Evolutionary conservation across 2,329 filamentous ascomycete genomes (phyloP).

Genomic region (Ceratocystis albifundus): DNA sequence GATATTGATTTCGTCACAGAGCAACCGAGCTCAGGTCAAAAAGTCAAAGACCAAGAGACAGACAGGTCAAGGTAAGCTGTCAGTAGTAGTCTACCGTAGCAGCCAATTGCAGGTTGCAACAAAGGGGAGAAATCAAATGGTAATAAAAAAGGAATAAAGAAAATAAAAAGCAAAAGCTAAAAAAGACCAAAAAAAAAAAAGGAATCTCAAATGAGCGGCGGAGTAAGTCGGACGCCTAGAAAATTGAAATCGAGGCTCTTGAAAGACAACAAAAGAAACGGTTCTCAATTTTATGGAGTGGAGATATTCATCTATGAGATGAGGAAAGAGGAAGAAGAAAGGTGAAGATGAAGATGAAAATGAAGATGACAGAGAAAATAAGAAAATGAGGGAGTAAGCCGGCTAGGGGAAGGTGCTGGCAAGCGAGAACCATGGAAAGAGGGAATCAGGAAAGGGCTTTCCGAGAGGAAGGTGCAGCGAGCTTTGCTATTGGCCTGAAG

Average conservation of each 20-base stretch:
- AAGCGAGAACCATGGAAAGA: neutral
- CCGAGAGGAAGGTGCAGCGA: neutral
- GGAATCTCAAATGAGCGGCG: slow-evolving; percentile 20
- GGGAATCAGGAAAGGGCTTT: neutral
- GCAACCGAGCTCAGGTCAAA: neutral
- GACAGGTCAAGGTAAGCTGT: neutral
- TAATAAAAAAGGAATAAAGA: slow-evolving; percentile 3
- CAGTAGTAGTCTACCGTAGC: neutral
- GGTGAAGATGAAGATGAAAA: neutral
- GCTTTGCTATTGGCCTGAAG: slow-evolving; percentile 3
- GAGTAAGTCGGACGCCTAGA: slow-evolving; percentile 18
- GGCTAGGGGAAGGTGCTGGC: neutral
- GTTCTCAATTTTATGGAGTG: slow-evolving; percentile 12
- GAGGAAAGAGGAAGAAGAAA: neutral
- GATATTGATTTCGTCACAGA: neutral
- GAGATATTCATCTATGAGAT: neutral
- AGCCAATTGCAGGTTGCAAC: neutral
- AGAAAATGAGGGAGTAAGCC: neutral
- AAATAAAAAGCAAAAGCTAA: slow-evolving; percentile 11
- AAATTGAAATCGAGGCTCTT: slow-evolving; percentile 2
- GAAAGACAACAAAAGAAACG: slow-evolving; percentile 8
- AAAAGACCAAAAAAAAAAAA: neutral
- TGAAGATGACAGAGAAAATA: neutral
- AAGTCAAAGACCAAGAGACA: neutral
- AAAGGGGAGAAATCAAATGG: slow-evolving; percentile 11